Evolutionary conservation across 306 rosid species (phyloP).

Genomic region (Fragaria nilgerrensis): DNA sequence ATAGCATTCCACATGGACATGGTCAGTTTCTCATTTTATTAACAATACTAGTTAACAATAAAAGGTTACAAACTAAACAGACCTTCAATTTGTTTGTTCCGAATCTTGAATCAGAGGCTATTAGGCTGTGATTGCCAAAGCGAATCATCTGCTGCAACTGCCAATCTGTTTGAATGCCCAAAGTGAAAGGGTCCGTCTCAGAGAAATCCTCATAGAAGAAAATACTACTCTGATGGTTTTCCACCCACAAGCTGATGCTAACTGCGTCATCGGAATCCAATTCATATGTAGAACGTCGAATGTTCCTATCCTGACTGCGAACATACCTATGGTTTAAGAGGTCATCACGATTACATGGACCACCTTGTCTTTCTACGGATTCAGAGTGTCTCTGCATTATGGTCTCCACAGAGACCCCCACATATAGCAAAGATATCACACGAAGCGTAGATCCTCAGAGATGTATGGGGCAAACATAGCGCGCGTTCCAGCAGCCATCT

Average conservation of each 20-base stretch:
- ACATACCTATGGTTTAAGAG: slow-evolving; percentile 85
- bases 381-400: slow-evolving; percentile 95
- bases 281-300: slow-evolving; percentile 76
- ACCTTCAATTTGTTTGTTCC: slow-evolving; percentile 92
- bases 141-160: slow-evolving; percentile 90
- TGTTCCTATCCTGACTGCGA: slow-evolving; percentile 84
- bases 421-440: slow-evolving; percentile 71
- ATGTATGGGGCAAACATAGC: slow-evolving; percentile 95
- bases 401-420: slow-evolving; percentile 92
- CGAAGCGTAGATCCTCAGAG: slow-evolving; percentile 82
- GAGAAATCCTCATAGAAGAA: slow-evolving; percentile 81
- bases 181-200: slow-evolving; percentile 63
- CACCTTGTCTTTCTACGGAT: slow-evolving; percentile 82
- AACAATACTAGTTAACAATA: slow-evolving; percentile 12
- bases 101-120: slow-evolving; percentile 87
- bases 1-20: slow-evolving; percentile 28
- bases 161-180: slow-evolving; percentile 98
- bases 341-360: slow-evolving; percentile 89
- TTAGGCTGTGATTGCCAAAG: slow-evolving; percentile 74
- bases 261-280: slow-evolving; percentile 71
- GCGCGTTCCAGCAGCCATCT: slow-evolving; percentile 75
- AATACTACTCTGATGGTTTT: slow-evolving; percentile 65
- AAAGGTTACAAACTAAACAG: slow-evolving; percentile 22
- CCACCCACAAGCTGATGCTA: slow-evolving; percentile 78
- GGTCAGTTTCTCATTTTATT: slow-evolving; percentile 34